Evolutionary conservation across 2,329 filamentous ascomycete species (phyloP).

Genomic region (Colletotrichum sojae): DNA sequence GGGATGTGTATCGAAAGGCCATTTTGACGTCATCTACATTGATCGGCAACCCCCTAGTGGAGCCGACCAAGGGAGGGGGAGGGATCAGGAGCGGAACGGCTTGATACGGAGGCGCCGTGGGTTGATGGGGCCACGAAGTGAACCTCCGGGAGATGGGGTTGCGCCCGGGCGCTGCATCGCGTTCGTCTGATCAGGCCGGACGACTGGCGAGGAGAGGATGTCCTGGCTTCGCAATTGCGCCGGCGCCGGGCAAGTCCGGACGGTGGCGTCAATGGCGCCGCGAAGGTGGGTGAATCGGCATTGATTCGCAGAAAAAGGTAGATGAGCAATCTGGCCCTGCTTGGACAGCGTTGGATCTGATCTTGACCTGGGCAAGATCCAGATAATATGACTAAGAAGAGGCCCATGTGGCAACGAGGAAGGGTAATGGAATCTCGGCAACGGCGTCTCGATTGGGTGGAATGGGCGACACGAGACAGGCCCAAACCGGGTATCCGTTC

Average conservation of each 20-base stretch:
- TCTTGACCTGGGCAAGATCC: constrained; percentile 9
- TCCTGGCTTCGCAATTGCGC: background rate
- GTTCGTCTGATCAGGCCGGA: constrained; percentile 32
- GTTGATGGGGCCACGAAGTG: constrained; percentile 11
- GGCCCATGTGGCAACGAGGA: background rate
- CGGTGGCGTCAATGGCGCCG: background rate
- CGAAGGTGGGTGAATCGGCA: background rate
- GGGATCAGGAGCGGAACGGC: background rate
- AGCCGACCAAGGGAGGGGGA: background rate
- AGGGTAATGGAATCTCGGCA: constrained; percentile 26
- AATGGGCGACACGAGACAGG: constrained; percentile 21
- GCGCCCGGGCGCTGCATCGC: constrained; percentile 2
- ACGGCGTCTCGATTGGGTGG: constrained; percentile 13
- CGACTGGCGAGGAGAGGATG: constrained; percentile 8
- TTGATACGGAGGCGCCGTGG: constrained; percentile 23
- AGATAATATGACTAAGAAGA: constrained; percentile 3
- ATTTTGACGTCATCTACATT: constrained; percentile 21
- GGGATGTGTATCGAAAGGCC: background rate
- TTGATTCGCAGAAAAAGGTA: background rate
- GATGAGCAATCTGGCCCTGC: background rate
- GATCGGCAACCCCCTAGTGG: background rate
- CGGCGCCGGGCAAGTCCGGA: background rate
- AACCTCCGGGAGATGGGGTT: constrained; percentile 8
- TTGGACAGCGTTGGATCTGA: constrained; percentile 1
- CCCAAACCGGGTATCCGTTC: constrained; percentile 7